Conservation (phyloP, 805 yeast genomes). For the Starmera quercuum region DNA sequence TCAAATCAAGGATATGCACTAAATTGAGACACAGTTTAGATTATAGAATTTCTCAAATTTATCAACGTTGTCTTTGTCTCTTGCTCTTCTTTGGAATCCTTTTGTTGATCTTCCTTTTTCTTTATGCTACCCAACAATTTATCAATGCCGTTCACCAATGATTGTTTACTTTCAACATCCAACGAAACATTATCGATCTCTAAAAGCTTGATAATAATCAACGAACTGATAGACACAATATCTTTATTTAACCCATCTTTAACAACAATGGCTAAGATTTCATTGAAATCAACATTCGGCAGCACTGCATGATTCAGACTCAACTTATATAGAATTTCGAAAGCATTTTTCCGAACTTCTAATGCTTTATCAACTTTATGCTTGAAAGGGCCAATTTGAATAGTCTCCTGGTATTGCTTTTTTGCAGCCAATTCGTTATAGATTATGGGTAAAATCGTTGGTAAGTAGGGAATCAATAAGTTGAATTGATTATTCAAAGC, state of each 20-base stretch:
- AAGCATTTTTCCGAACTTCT: constrained; percentile 62
- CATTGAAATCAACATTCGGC: constrained; percentile 23
- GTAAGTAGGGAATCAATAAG: constrained; percentile 36
- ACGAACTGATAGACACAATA: constrained; percentile 18
- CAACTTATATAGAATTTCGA: constrained; percentile 59
- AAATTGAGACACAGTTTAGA: constrained; percentile 1
- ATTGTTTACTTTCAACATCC: constrained; percentile 9
- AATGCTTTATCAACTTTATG: constrained; percentile 75
- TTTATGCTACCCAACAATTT: constrained; percentile 18
- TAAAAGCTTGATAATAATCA: constrained; percentile 17
- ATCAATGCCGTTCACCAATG: constrained; percentile 18
- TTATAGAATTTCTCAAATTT: constrained; percentile 14
- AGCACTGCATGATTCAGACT: constrained; percentile 15
- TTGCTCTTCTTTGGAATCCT: constrained; percentile 22
- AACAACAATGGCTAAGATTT: constrained; percentile 27
- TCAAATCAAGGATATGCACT: too few species aligned
- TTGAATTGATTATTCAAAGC: constrained; percentile 50
- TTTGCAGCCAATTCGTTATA: constrained; percentile 47
- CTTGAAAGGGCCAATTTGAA: constrained; percentile 84
- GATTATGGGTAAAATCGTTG: constrained; percentile 40
- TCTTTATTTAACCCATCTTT: constrained; percentile 31
- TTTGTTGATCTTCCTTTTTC: constrained; percentile 20
- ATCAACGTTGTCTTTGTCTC: constrained; percentile 18
- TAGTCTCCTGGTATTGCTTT: constrained; percentile 49
- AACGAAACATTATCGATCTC: constrained; percentile 20